A percentile compares a stretch with the other conserved stretches of the same genome.
phyloP scores from a whole-genome alignment of 805 yeast genomes.

The Yarrowia sp. region DNA sequence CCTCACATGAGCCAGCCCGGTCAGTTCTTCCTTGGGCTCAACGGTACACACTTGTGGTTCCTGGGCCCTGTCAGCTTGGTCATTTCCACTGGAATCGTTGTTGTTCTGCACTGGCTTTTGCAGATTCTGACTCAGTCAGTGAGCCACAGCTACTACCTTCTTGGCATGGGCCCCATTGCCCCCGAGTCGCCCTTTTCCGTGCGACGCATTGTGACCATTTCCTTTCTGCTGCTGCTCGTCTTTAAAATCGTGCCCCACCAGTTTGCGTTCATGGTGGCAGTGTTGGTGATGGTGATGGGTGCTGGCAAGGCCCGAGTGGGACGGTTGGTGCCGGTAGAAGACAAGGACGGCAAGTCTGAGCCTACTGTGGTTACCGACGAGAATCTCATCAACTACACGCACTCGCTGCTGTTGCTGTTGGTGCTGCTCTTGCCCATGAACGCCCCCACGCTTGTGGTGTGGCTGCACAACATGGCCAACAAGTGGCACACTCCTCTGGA shows the following conservation, averaged over 20 bases:
- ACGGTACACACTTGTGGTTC: constrained; percentile 13
- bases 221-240: constrained; percentile 44
- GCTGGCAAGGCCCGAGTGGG: constrained; percentile 37
- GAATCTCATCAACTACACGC: constrained; percentile 48
- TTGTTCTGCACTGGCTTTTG: not conserved
- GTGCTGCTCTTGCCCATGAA: constrained; percentile 76
- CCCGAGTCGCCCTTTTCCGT: not conserved
- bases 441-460: constrained; percentile 73
- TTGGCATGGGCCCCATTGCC: not conserved
- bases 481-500: constrained; percentile 82
- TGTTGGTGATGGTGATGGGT: constrained; percentile 54
- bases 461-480: constrained; percentile 71
- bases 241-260: constrained; percentile 75
- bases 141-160: not conserved
- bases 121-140: not conserved
- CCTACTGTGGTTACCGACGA: not conserved
- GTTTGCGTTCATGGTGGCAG: constrained; percentile 62
- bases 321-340: not conserved
- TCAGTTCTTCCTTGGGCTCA: not conserved
- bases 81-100: constrained; percentile 8
- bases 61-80: constrained; percentile 11
- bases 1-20: not conserved
- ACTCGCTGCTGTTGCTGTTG: constrained; percentile 62
- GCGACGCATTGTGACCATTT: not conserved
- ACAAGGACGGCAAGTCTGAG: not conserved